Evolutionary conservation across 2,329 filamentous ascomycete species (phyloP).

Genomic region (Fusarium sacchari): DNA sequence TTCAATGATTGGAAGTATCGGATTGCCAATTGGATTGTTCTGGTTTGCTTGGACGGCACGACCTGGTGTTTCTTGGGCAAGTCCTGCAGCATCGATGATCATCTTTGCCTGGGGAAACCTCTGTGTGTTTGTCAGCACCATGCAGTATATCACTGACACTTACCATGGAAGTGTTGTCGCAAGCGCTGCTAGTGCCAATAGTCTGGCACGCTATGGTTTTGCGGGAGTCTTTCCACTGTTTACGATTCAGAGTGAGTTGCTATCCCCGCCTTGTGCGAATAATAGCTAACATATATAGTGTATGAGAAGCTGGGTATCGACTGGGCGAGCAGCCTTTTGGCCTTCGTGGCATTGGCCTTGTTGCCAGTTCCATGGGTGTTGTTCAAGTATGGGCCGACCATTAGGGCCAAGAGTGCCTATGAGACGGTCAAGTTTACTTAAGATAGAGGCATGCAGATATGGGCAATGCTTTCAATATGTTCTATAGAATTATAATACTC

Average conservation of each 20-base stretch:
- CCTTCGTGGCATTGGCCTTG: slow-evolving; percentile 58
- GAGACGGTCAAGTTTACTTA: slow-evolving; percentile 10
- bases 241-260: slow-evolving; percentile 62
- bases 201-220: slow-evolving; percentile 64
- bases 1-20: slow-evolving; percentile 66
- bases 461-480: not conserved
- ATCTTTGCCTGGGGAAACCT: slow-evolving; percentile 70
- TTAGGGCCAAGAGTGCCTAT: slow-evolving; percentile 34
- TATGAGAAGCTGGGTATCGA: slow-evolving; percentile 55
- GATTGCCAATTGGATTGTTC: slow-evolving; percentile 64
- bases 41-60: slow-evolving; percentile 69
- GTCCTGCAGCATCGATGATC: slow-evolving; percentile 61
- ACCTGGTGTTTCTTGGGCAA: slow-evolving; percentile 58
- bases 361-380: slow-evolving; percentile 64
- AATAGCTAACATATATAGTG: slow-evolving; percentile 44
- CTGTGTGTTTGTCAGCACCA: slow-evolving; percentile 64
- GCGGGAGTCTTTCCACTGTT: slow-evolving; percentile 70
- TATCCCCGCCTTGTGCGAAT: accelerated
- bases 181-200: slow-evolving; percentile 68
- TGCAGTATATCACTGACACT: slow-evolving; percentile 65
- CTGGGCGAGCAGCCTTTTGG: slow-evolving; percentile 60
- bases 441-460: not conserved
- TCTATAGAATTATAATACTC: not conserved
- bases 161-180: slow-evolving; percentile 66
- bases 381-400: slow-evolving; percentile 57